These are phyloP conservation scores for Talinum fruticosum DNA, from an alignment of 148 eudicot genomes.

Conservation along the genomic window DNA sequence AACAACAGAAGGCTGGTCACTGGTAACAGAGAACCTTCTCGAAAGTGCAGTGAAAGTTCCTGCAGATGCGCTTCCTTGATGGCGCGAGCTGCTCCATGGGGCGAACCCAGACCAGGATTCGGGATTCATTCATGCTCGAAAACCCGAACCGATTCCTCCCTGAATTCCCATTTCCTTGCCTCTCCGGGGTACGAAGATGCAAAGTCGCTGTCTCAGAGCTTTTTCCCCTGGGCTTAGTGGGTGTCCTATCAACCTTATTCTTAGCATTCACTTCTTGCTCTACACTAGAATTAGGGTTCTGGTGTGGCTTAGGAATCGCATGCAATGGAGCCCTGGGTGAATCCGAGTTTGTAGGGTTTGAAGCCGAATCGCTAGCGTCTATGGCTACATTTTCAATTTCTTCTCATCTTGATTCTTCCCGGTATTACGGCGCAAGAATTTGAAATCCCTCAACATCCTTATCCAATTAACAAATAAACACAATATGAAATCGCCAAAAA, in stretches of 20 bases:
- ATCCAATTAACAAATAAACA: background rate
- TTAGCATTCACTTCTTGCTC: conserved; percentile 42
- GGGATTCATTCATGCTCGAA: conserved; percentile 39
- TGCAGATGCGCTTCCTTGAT: conserved; percentile 44
- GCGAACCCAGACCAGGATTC: conserved; percentile 49
- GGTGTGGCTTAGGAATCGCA: conserved; percentile 49
- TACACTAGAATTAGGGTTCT: conserved; percentile 22
- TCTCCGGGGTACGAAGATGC: conserved; percentile 69
- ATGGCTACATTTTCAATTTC: conserved; percentile 70
- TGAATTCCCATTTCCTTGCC: conserved; percentile 30
- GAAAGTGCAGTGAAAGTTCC: conserved; percentile 49
- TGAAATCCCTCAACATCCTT: conserved; percentile 70
- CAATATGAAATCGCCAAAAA: background rate
- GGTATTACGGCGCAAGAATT: conserved; percentile 45
- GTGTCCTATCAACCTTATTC: conserved; percentile 53
- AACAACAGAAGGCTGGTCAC: conserved; percentile 37
- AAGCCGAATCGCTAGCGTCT: conserved; percentile 36
- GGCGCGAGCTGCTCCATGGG: conserved; percentile 47
- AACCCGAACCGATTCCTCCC: conserved; percentile 58
- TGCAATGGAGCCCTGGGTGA: conserved; percentile 50
- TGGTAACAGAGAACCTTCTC: conserved; percentile 50
- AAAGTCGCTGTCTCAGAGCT: conserved; percentile 22
- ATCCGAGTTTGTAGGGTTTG: conserved; percentile 17
- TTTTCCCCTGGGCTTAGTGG: conserved; percentile 53
- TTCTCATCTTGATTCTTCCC: conserved; percentile 42